phyloP scores from a whole-genome alignment of 768 basidiomycete genomes.

The Collybiopsis luxurians region DNA sequence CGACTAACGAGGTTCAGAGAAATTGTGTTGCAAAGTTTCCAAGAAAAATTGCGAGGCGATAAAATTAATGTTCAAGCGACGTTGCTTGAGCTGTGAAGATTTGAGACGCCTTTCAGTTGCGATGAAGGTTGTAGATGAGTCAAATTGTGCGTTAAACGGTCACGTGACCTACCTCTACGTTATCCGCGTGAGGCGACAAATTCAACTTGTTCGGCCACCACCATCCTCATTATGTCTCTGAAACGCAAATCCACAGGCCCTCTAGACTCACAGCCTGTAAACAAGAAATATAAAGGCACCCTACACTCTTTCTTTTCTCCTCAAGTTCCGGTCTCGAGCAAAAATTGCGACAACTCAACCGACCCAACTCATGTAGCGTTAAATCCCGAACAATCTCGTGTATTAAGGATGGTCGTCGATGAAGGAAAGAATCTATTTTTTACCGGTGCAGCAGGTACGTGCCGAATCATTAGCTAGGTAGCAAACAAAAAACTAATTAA shows the following conservation, averaged over 20 bases:
- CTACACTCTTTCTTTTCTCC: constrained; percentile 10
- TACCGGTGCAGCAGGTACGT: constrained; percentile 72
- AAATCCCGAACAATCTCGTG: constrained; percentile 64
- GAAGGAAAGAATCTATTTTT: constrained; percentile 68
- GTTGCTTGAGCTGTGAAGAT: no score
- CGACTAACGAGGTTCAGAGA: no score
- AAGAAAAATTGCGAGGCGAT: no score
- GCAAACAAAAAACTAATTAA: not conserved
- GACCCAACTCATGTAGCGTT: constrained; percentile 39
- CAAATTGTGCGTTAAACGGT: no score
- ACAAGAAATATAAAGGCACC: constrained; percentile 5
- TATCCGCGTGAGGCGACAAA: no score
- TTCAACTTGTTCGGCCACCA: not conserved
- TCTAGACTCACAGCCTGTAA: not conserved
- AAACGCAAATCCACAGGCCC: not conserved
- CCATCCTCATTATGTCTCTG: not conserved
- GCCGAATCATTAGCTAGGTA: no score
- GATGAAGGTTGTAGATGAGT: no score
- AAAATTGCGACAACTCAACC: not conserved
- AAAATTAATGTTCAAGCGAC: no score
- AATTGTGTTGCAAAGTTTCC: no score
- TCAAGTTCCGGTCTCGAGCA: constrained; percentile 1
- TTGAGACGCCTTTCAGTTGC: no score
- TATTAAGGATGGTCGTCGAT: constrained; percentile 60
- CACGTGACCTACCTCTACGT: no score